Evolutionary conservation across 345 rosid species (phyloP).

Genomic region (Bruguiera gymnorhiza): DNA sequence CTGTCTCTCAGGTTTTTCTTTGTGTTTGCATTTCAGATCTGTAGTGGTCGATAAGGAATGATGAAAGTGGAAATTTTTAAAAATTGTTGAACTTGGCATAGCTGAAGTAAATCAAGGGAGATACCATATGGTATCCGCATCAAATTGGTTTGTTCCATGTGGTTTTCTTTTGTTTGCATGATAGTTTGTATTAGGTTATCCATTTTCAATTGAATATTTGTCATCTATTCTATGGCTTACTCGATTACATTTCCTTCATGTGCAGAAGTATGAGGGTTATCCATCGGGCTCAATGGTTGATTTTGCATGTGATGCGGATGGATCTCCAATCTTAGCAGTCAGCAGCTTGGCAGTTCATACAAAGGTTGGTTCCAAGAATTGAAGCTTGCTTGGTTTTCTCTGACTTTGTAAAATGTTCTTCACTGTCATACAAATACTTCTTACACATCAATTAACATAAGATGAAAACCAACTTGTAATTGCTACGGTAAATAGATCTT

Average conservation of each 20-base stretch:
- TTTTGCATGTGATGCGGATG: conserved; percentile 82
- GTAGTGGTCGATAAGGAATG: neutral
- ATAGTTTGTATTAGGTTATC: neutral
- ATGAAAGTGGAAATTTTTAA: neutral
- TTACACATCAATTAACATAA: neutral
- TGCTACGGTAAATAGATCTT: neutral
- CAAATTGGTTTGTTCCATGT: too few species aligned
- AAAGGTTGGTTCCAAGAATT: conserved; percentile 43
- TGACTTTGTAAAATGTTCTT: neutral
- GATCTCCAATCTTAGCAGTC: conserved; percentile 76
- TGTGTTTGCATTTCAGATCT: neutral
- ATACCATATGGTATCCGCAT: too few species aligned
- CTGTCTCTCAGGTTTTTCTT: conserved; percentile 68
- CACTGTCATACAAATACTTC: neutral
- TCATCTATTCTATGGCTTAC: neutral
- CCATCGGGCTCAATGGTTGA: conserved; percentile 95
- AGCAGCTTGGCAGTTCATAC: conserved; percentile 85
- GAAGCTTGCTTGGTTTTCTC: too few species aligned
- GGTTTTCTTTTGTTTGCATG: too few species aligned
- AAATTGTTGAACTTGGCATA: neutral
- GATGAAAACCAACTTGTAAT: neutral
- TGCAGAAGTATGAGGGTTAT: conserved; percentile 75
- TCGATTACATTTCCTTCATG: conserved; percentile 10
- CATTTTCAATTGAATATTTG: neutral
- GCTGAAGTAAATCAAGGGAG: neutral